Evolutionary conservation across 306 rosid genomes (phyloP), one percentile per base, ranked within the genome.

Genomic region (Acacia confusa): DNA sequence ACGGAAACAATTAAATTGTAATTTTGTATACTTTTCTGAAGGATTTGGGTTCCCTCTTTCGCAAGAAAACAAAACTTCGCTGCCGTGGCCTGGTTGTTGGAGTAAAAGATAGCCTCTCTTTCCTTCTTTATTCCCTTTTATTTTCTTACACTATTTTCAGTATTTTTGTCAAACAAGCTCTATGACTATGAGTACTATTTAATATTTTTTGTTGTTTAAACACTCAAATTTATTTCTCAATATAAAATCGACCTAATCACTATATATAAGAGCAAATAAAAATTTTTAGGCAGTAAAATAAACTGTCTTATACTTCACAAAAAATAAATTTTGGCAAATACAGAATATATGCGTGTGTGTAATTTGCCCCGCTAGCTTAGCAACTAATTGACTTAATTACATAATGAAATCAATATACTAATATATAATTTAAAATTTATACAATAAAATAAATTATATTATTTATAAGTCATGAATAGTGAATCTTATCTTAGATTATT

Each of bases 1-100:
- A 25, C 75, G 75, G 58, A 45, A 45, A 45, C 36, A 14, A 41
- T 71, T 70, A 45, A 44, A 5, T 41, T 71, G 45, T 47, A 47
- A 22, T 71, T 25, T 25, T 71, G 45, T 70, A 70, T 71, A 3
- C 75, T 71, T 71, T 71, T 25, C 75, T 25, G 75, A 6, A 45
- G 38, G 36, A 45, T 25, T 25, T 25, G 58, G 38, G 41, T 71
- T 45, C 75, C 75, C 75, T 71, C 75, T 15, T 14, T 45, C 41
- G 14, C 60, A 71, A 71, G 75, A 25, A 71, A 71, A 71, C 75
- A 27, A 22, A 38, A 43, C 75, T 41, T 70, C 34, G 75, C 36
- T 25, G 60, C 15, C 75, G 58, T 71, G 75, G 75, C 58, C 17
- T 12, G 22, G 41, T 71, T 0, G 75, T 25, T 44, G 24, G 60